Evolutionary conservation across 352 stramenopile genomes (phyloP).

Genomic region (Phytophthora pseudosyringae): DNA sequence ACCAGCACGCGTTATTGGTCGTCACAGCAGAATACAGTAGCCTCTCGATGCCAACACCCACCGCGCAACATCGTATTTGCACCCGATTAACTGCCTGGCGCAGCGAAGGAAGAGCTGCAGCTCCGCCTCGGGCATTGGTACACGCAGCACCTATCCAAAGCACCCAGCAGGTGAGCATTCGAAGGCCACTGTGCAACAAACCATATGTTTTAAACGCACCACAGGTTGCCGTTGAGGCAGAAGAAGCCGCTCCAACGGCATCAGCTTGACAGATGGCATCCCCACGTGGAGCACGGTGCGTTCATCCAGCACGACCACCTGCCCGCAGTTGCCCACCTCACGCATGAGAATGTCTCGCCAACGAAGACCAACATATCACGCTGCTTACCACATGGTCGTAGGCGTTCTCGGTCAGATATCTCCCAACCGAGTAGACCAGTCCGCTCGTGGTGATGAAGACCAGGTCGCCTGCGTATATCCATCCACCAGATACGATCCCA

Average conservation of each 20-base stretch:
- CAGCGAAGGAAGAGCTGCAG: slow-evolving; percentile 63
- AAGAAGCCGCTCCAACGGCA: slow-evolving; percentile 71
- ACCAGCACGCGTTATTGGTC: slow-evolving; percentile 1
- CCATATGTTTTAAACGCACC: slow-evolving; percentile 32
- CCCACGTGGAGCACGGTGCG: slow-evolving; percentile 70
- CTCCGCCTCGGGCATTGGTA: slow-evolving; percentile 55
- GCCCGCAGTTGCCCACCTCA: background rate
- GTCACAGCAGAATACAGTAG: background rate
- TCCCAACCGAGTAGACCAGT: slow-evolving; percentile 69
- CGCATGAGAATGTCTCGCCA: background rate
- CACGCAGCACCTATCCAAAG: slow-evolving; percentile 56
- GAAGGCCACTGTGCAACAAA: background rate
- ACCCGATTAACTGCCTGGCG: slow-evolving; percentile 62
- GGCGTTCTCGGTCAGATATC: slow-evolving; percentile 67
- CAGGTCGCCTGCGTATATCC: slow-evolving; percentile 53
- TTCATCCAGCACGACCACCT: slow-evolving; percentile 75
- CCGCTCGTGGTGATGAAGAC: slow-evolving; percentile 85
- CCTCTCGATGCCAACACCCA: slow-evolving; percentile 23
- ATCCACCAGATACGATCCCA: background rate
- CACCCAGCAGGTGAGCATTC: slow-evolving; percentile 5
- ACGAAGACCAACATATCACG: background rate
- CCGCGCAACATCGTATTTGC: slow-evolving; percentile 71
- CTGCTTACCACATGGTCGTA: slow-evolving; percentile 75
- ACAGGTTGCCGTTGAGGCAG: slow-evolving; percentile 75
- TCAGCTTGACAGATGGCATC: slow-evolving; percentile 55